phyloP scores from a whole-genome alignment of 257 asterid genomes.

The Solanum gandarillasii region DNA sequence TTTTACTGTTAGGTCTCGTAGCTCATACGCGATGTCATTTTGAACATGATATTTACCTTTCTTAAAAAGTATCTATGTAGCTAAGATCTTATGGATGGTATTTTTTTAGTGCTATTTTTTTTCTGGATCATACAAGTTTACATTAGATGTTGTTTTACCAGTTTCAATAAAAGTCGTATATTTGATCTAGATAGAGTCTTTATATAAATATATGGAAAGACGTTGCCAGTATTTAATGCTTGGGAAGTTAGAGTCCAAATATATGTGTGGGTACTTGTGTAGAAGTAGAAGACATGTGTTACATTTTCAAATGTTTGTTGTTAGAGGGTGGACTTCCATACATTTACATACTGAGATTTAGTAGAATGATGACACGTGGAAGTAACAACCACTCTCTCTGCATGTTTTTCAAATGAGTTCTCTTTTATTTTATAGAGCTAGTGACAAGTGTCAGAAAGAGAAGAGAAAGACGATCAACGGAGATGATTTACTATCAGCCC shows the following conservation, averaged over 20 bases:
- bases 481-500: slow-evolving; percentile 54
- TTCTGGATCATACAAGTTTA: neutral
- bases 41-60: neutral
- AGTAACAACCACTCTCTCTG: neutral
- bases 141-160: neutral
- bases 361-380: neutral
- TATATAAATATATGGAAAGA: neutral
- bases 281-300: neutral
- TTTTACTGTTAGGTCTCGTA: neutral
- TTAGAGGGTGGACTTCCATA: neutral
- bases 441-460: slow-evolving; percentile 55
- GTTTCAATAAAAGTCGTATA: neutral
- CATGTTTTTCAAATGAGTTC: neutral
- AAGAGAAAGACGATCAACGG: slow-evolving; percentile 63
- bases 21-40: neutral
- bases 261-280: neutral
- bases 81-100: neutral
- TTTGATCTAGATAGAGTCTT: neutral
- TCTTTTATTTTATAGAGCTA: slow-evolving; percentile 29
- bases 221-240: neutral
- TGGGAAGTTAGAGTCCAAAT: neutral
- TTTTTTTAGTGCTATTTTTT: neutral
- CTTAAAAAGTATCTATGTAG: neutral
- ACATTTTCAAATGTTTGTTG: neutral
- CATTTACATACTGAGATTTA: neutral